A percentile compares a stretch with the other conserved stretches of the same genome.
phyloP scores from a whole-genome alignment of 345 rosid genomes.

The Eucalyptus curtisii region DNA sequence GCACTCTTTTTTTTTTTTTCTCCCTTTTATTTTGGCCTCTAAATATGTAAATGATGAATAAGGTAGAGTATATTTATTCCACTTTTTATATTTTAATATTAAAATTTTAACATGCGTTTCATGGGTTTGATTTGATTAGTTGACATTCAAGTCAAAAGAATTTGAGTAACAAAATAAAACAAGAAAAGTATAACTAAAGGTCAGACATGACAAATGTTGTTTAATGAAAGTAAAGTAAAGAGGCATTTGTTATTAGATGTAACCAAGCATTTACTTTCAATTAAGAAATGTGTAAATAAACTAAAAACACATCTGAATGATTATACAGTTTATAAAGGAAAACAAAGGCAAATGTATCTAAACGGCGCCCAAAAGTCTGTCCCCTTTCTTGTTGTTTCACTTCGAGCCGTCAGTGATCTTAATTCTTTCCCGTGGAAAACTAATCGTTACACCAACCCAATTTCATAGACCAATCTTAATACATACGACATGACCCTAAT shows the following conservation, averaged over 20 bases:
- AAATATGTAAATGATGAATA: neutral
- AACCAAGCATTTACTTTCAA: neutral
- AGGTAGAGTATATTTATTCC: neutral
- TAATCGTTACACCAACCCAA: neutral
- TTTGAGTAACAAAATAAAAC: too few relatives aligned
- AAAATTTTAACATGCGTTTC: neutral
- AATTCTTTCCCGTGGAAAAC: neutral
- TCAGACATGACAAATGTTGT: neutral
- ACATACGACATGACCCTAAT: neutral
- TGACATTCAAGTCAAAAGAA: too few relatives aligned
- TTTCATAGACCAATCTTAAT: neutral
- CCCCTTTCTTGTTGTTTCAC: neutral
- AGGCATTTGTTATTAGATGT: neutral
- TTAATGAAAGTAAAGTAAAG: neutral
- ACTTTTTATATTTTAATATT: too few relatives aligned
- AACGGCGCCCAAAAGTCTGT: neutral
- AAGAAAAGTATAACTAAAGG: neutral
- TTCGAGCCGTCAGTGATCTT: neutral
- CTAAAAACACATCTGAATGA: too few relatives aligned
- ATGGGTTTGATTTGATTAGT: too few relatives aligned
- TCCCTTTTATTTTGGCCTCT: too few relatives aligned
- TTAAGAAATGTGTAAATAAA: neutral
- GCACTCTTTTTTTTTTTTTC: neutral
- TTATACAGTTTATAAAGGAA: neutral
- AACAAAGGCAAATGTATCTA: neutral